Evolutionary conservation across 2,329 filamentous ascomycete species (phyloP).

Genomic region (Paracorniculantispora psalliotae): DNA sequence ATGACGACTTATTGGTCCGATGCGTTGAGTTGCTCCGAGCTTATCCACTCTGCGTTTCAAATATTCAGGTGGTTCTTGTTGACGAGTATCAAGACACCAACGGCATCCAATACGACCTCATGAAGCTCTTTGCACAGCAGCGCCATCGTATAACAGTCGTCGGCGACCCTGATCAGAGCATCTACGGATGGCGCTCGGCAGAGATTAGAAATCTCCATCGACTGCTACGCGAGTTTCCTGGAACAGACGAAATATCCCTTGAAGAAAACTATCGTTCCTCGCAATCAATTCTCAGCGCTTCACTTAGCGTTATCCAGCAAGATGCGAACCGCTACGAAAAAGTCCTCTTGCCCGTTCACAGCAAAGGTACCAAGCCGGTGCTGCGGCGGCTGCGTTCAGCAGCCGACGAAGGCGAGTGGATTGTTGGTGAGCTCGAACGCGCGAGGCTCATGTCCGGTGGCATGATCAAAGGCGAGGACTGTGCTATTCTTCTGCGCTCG

Average conservation of each 20-base stretch:
- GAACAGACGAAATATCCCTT: slow-evolving; percentile 76
- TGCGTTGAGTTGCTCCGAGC: slow-evolving; percentile 73
- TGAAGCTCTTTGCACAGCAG: slow-evolving; percentile 75
- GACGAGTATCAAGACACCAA: slow-evolving; percentile 99
- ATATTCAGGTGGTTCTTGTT: slow-evolving; percentile 85
- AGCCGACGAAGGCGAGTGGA: slow-evolving; percentile 76
- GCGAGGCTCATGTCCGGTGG: slow-evolving; percentile 64
- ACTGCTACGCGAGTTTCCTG: slow-evolving; percentile 70
- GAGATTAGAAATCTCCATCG: slow-evolving; percentile 83
- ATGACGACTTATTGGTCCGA: slow-evolving; percentile 83
- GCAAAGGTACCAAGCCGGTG: slow-evolving; percentile 72
- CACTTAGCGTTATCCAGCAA: slow-evolving; percentile 84
- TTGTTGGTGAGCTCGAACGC: slow-evolving; percentile 76
- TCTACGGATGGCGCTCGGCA: slow-evolving; percentile 91
- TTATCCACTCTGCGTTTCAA: slow-evolving; percentile 76
- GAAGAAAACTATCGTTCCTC: slow-evolving; percentile 96
- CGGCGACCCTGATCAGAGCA: slow-evolving; percentile 95
- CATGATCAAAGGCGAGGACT: slow-evolving; percentile 69
- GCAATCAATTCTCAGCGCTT: slow-evolving; percentile 72
- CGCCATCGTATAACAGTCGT: slow-evolving; percentile 83
- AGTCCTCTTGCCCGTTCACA: slow-evolving; percentile 72
- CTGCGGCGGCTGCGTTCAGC: slow-evolving; percentile 68
- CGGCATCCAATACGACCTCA: slow-evolving; percentile 87
- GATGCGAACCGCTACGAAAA: slow-evolving; percentile 78
- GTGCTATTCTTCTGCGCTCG: slow-evolving; percentile 83